Percentiles rank a stretch among this genome's conserved stretches.
phyloP scores from a whole-genome alignment of 257 asterid species.

The Rauvolfia tetraphylla region DNA sequence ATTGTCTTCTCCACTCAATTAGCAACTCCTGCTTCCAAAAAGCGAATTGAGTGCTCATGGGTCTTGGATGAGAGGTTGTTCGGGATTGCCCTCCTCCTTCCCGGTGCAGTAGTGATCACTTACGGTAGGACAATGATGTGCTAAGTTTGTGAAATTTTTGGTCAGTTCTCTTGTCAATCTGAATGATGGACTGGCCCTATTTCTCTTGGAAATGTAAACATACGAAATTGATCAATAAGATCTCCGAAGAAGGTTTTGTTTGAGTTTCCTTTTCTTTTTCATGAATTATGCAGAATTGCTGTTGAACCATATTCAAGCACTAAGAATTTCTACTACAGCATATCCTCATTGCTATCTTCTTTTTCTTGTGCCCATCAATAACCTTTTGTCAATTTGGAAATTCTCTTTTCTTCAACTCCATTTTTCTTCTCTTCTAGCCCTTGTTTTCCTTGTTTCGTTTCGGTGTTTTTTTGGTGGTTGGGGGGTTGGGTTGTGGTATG shows the following conservation, averaged over 20 bases:
- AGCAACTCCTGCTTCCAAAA: not conserved
- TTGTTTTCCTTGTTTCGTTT: too few relatives aligned
- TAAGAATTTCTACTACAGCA: not conserved
- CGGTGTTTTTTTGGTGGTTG: too few relatives aligned
- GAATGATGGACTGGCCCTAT: constrained; percentile 21
- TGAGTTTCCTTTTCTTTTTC: not conserved
- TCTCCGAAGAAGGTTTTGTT: not conserved
- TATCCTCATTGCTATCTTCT: not conserved
- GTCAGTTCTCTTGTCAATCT: constrained; percentile 20
- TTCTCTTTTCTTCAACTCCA: not conserved
- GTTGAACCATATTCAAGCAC: not conserved
- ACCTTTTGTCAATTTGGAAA: too few relatives aligned
- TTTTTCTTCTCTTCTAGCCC: not conserved
- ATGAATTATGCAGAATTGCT: not conserved
- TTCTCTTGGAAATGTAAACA: constrained; percentile 13
- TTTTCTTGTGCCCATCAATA: not conserved
- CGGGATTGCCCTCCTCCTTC: constrained; percentile 77
- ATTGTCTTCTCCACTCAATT: constrained; percentile 1
- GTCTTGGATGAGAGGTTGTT: constrained; percentile 91
- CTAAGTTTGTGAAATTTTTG: constrained; percentile 18
- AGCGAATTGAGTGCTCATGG: constrained; percentile 16
- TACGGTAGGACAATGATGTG: constrained; percentile 24
- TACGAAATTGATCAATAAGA: constrained; percentile 2
- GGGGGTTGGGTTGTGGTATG: too few relatives aligned
- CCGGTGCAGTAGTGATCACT: constrained; percentile 30